phyloP scores from a whole-genome alignment of 169 alveolate genomes.

The Sarcocystis neurona region DNA sequence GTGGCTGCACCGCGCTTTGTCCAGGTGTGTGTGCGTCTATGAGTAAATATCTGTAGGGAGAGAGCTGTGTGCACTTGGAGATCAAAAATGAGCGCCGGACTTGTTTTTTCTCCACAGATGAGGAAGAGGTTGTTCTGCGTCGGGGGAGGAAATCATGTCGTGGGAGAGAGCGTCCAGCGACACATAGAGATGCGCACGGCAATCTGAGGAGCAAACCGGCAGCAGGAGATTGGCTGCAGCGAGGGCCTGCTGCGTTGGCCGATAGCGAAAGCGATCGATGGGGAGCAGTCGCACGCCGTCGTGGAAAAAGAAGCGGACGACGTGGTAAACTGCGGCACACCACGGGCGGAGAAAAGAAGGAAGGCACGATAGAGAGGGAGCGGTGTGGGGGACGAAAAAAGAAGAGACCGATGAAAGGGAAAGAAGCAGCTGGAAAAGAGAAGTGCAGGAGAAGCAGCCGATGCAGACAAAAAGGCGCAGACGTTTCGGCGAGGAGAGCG shows the following conservation, averaged over 20 bases:
- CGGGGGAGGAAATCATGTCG: not conserved
- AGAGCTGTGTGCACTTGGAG: not conserved
- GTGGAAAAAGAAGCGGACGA: slow-evolving; percentile 14
- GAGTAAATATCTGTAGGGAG: no score
- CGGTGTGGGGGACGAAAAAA: no score
- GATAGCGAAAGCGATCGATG: not conserved
- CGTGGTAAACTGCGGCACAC: not conserved
- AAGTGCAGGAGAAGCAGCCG: no score
- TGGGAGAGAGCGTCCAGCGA: slow-evolving; percentile 14
- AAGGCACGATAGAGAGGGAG: not conserved
- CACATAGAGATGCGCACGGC: not conserved
- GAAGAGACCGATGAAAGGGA: no score
- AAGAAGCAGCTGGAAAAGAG: no score
- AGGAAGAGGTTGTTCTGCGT: not conserved
- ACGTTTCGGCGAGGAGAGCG: no score
- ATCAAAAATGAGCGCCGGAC: not conserved
- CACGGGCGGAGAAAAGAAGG: not conserved
- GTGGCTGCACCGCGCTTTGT: not conserved
- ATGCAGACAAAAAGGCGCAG: no score
- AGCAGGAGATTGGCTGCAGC: slow-evolving; percentile 10
- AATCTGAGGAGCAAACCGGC: not conserved
- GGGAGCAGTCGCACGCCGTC: not conserved
- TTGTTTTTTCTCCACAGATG: slow-evolving; percentile 13
- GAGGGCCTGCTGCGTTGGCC: not conserved
- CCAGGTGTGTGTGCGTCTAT: no score